phyloP scores from a whole-genome alignment of 1,139 yeast genomes.

The Candida smagusa region DNA sequence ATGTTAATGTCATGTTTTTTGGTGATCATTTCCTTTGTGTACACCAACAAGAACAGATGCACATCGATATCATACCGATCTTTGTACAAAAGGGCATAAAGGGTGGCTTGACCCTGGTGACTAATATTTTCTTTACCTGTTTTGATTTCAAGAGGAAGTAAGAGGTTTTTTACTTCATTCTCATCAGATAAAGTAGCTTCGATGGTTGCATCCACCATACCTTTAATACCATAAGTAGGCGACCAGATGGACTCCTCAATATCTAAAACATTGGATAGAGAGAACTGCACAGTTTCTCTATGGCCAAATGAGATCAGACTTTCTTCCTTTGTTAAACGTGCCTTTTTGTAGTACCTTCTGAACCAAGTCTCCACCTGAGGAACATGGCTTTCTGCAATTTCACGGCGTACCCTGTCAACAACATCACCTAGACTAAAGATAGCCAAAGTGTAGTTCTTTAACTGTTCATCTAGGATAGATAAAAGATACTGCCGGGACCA shows the following conservation, averaged over 20 bases:
- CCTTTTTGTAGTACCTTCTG: conserved; percentile 34
- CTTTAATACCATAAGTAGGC: conserved; percentile 87
- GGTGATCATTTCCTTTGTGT: conserved; percentile 61
- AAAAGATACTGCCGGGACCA: conserved; percentile 46
- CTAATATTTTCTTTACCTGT: conserved; percentile 69
- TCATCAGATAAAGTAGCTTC: conserved; percentile 38
- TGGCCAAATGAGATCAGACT: conserved; percentile 38
- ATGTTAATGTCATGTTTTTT: conserved; percentile 53
- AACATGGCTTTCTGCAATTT: conserved; percentile 45
- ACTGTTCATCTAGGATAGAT: conserved; percentile 40
- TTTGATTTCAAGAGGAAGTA: conserved; percentile 85
- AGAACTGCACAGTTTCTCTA: conserved; percentile 35
- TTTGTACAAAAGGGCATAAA: conserved; percentile 76
- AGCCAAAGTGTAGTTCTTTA: conserved; percentile 43
- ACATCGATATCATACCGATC: conserved; percentile 76
- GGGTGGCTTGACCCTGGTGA: conserved; percentile 84
- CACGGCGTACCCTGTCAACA: conserved; percentile 42
- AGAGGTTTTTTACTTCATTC: conserved; percentile 32
- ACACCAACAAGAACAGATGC: conserved; percentile 65
- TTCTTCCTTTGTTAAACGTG: conserved; percentile 15
- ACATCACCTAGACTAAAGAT: conserved; percentile 58
- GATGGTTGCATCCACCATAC: conserved; percentile 84
- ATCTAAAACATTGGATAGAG: conserved; percentile 67
- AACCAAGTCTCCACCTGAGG: conserved; percentile 68
- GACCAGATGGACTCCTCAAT: conserved; percentile 92